Conservation (phyloP, 495 filamentous ascomycete species). For the Penicillium herquei region DNA sequence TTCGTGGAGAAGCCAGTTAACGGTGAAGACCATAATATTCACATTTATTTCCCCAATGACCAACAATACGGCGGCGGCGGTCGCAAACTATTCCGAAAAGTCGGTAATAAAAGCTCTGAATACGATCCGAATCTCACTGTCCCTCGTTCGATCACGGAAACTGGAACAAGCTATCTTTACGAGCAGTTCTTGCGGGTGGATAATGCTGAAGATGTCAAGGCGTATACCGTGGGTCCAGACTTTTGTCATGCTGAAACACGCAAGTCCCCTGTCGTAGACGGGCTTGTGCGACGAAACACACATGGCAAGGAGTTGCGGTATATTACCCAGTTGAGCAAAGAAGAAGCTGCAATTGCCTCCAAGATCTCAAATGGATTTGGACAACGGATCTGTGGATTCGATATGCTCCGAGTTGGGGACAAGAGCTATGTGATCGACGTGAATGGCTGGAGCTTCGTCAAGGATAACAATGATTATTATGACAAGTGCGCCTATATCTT, state of each 20-base stretch:
- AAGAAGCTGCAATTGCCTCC: conserved; percentile 81
- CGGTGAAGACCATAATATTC: conserved; percentile 97
- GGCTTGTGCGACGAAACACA: conserved; percentile 90
- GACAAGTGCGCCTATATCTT: conserved; percentile 85
- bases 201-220: conserved; percentile 97
- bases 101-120: conserved; percentile 97
- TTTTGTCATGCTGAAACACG: conserved; percentile 97
- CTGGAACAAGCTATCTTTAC: conserved; percentile 82
- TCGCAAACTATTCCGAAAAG: conserved; percentile 88
- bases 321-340: conserved; percentile 75
- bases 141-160: conserved; percentile 78
- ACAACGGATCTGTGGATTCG: conserved; percentile 94
- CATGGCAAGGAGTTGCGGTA: conserved; percentile 97
- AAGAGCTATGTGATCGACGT: conserved; percentile 98
- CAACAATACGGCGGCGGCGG: conserved; percentile 77
- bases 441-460: conserved; percentile 99
- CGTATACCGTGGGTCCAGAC: conserved; percentile 90
- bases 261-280: conserved; percentile 96
- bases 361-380: conserved; percentile 92
- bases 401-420: conserved; percentile 81
- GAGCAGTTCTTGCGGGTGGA: conserved; percentile 95
- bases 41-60: conserved; percentile 89
- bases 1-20: conserved; percentile 99
- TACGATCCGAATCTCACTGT: conserved; percentile 72
- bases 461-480: conserved; percentile 99